Conservation (phyloP, 345 rosid species). For the Raphanus sativus region DNA sequence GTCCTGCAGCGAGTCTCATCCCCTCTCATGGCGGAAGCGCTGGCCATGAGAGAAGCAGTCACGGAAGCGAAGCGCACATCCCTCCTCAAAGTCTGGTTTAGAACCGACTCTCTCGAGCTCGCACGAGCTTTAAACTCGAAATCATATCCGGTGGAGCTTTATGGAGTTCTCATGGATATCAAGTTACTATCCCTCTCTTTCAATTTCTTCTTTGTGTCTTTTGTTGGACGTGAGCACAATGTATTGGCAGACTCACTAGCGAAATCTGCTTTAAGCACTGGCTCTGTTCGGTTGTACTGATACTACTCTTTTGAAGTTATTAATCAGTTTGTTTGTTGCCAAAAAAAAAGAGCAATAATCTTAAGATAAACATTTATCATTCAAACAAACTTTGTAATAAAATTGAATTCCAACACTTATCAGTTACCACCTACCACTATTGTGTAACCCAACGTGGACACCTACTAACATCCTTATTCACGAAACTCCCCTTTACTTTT, state of each 20-base stretch:
- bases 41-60: not conserved
- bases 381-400: no score
- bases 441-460: constrained; percentile 4
- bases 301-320: no score
- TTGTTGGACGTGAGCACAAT: not conserved
- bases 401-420: no score
- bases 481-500: not conserved
- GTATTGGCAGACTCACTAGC: not conserved
- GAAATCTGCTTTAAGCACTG: not conserved
- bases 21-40: not conserved
- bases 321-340: no score
- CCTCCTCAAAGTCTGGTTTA: not conserved
- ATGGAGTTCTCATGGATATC: not conserved
- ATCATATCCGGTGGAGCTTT: not conserved
- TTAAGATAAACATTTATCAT: no score
- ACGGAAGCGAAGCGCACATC: not conserved
- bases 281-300: no score
- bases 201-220: not conserved
- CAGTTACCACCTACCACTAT: not conserved
- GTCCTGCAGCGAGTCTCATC: not conserved
- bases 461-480: not conserved
- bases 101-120: not conserved
- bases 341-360: no score
- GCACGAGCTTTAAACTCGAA: not conserved
- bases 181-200: not conserved